Evolutionary conservation across 768 basidiomycete genomes (phyloP).

Genomic region (Termitomyces heimii): DNA sequence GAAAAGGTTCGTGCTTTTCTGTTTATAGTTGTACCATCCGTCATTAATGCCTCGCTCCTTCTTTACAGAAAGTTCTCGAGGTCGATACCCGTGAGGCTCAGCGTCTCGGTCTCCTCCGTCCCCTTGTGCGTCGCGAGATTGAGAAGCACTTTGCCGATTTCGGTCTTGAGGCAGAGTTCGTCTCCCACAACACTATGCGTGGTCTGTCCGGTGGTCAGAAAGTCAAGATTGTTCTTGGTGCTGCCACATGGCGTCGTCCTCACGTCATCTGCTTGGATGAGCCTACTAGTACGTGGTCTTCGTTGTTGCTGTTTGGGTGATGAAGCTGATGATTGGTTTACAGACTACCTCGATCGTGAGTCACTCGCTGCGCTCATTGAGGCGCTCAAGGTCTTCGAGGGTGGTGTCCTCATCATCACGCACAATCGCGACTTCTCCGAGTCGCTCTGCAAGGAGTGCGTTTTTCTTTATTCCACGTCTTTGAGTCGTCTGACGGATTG

Average conservation of each 20-base stretch:
- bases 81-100: conserved; percentile 97
- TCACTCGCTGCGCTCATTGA: conserved; percentile 98
- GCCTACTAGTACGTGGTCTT: conserved; percentile 67
- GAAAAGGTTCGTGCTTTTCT: conserved; percentile 59
- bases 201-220: conserved; percentile 99
- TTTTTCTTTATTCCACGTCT: neutral
- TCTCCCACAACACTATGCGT: conserved; percentile 98
- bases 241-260: conserved; percentile 98
- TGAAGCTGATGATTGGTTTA: conserved; percentile 7
- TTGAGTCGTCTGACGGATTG: neutral
- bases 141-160: conserved; percentile 99
- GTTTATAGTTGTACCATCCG: neutral
- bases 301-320: neutral
- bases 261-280: conserved; percentile 97
- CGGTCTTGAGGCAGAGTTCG: conserved; percentile 98
- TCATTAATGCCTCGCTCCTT: conserved; percentile 3
- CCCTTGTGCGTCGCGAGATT: conserved; percentile 96
- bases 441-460: conserved; percentile 84
- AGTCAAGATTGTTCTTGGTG: conserved; percentile 98
- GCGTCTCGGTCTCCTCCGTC: conserved; percentile 89
- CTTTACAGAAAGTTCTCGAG: conserved; percentile 82
- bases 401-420: conserved; percentile 96
- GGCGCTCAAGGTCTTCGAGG: conserved; percentile 96
- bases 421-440: conserved; percentile 99
- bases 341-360: conserved; percentile 98